These are phyloP conservation scores for Gossypium gossypioides DNA, from an alignment of 441 rosid genomes.

Conservation along the genomic window DNA sequence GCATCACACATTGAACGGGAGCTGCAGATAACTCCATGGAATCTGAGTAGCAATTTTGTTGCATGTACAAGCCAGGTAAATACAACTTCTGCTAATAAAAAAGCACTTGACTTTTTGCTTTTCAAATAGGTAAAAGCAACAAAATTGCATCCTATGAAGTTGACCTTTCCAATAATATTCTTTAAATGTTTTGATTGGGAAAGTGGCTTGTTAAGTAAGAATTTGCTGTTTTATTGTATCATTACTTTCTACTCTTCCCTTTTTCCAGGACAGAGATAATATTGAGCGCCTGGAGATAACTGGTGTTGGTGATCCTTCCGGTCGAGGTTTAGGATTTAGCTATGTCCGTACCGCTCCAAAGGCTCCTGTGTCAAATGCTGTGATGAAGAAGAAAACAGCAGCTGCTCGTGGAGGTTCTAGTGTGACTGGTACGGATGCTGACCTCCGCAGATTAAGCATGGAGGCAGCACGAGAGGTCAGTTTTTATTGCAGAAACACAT, in stretches of 20 bases:
- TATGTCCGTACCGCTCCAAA: constrained; percentile 84
- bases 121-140: background rate
- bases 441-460: constrained; percentile 97
- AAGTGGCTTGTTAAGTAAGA: background rate
- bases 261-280: constrained; percentile 78
- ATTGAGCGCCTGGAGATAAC: constrained; percentile 97
- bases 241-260: constrained; percentile 1
- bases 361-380: constrained; percentile 74
- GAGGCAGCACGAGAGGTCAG: constrained; percentile 98
- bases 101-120: background rate
- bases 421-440: constrained; percentile 99
- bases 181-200: background rate
- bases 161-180: background rate
- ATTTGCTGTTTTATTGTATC: background rate
- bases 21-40: constrained; percentile 96
- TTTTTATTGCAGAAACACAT: constrained; percentile 2
- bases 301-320: constrained; percentile 99
- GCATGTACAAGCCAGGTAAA: constrained; percentile 85
- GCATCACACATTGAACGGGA: constrained; percentile 97
- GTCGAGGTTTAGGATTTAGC: constrained; percentile 96
- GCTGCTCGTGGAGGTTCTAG: constrained; percentile 78
- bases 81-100: background rate
- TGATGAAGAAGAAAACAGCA: constrained; percentile 72
- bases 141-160: background rate
- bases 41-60: constrained; percentile 88